Evolutionary conservation across 805 yeast species (phyloP).

Genomic region (Pichia exigua): DNA sequence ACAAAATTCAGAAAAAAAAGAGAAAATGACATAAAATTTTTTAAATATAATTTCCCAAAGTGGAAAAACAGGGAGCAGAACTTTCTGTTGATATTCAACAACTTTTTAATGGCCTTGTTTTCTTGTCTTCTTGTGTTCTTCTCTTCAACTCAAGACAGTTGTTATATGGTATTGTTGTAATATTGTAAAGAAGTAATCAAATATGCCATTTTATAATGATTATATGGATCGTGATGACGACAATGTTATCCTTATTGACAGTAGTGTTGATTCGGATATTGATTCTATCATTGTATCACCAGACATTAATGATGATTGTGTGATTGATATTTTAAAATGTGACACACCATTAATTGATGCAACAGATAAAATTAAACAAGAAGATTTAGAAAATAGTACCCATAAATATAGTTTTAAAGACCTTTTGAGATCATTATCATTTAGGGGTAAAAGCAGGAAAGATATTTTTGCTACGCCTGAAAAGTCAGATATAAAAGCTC

Average conservation of each 20-base stretch:
- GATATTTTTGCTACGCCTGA: background rate
- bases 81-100: too few relatives aligned
- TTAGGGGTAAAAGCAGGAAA: background rate
- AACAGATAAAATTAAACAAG: background rate
- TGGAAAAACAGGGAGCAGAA: background rate
- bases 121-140: too few relatives aligned
- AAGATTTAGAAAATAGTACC: background rate
- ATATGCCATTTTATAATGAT: background rate
- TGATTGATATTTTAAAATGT: background rate
- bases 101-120: background rate
- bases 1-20: too few relatives aligned
- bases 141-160: too few relatives aligned
- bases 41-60: background rate
- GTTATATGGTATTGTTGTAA: background rate
- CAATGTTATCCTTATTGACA: background rate
- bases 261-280: slow-evolving; percentile 1
- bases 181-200: background rate
- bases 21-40: too few relatives aligned
- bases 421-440: background rate
- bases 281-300: background rate
- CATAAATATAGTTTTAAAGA: background rate
- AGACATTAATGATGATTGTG: background rate
- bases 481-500: too few relatives aligned
- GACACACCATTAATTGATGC: background rate
- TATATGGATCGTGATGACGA: background rate